These are phyloP conservation scores for Selaginella moellendorffii DNA, from an alignment of 75 land plant genomes.

Conservation along the genomic window DNA sequence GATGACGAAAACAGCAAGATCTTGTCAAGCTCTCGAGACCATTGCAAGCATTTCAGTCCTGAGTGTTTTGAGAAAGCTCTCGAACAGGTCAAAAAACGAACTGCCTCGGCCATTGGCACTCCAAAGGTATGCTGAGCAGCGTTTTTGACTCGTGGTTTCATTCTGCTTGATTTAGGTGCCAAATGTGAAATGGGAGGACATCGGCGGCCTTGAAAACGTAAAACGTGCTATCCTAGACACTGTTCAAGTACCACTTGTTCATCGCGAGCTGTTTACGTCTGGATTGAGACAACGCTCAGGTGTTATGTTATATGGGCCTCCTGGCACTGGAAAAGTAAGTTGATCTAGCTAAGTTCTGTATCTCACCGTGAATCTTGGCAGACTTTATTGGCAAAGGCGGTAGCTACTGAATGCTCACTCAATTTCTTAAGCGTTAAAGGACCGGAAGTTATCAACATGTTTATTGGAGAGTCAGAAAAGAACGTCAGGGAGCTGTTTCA, in stretches of 20 bases:
- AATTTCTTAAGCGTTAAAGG: slow-evolving; percentile 96
- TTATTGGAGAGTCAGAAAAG: slow-evolving; percentile 95
- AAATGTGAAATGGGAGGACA: slow-evolving; percentile 9
- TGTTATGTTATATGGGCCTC: slow-evolving; percentile 94
- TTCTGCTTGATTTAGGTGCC: neutral
- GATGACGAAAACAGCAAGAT: neutral
- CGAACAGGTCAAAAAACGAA: neutral
- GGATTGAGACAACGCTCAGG: slow-evolving; percentile 89
- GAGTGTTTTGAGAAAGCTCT: neutral
- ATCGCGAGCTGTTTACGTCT: slow-evolving; percentile 81
- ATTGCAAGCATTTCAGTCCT: neutral
- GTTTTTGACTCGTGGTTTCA: too few relatives aligned
- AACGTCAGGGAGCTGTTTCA: slow-evolving; percentile 93
- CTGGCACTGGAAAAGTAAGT: slow-evolving; percentile 89
- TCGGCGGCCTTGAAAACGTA: slow-evolving; percentile 1
- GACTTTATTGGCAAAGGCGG: slow-evolving; percentile 96
- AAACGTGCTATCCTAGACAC: neutral
- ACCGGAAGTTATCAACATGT: slow-evolving; percentile 95
- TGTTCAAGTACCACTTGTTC: slow-evolving; percentile 41
- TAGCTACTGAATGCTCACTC: slow-evolving; percentile 88
- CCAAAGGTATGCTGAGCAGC: slow-evolving; percentile 2
- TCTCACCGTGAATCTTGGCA: slow-evolving; percentile 16
- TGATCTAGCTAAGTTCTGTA: neutral
- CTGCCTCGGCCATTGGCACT: neutral
- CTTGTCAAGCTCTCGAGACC: neutral